Evolutionary conservation across 345 rosid species (phyloP), one percentile per base, ranked within the genome.

Genomic region (Gossypium rotundifolium): DNA sequence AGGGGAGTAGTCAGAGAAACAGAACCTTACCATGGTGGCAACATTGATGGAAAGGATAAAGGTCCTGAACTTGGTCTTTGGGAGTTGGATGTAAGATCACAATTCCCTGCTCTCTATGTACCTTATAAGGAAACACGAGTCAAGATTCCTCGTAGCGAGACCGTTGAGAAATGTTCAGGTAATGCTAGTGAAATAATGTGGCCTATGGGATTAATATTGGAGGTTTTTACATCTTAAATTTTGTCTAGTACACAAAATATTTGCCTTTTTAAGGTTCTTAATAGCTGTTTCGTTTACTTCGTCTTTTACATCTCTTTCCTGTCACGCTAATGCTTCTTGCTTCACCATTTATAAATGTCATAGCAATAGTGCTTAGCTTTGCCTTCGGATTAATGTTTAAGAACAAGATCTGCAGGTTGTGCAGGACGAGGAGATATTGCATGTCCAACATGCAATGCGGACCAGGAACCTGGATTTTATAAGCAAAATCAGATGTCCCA

Each of bases 151-250:
- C 79, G 73, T 78, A 88, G 97, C 71, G 98, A 93, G 79, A 77
- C 79, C 70, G 74, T 88, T 57, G 93, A 88, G 61, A 95, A 88
- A 84, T 95, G 99, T 81, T 16, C 90, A 48, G 91, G 99, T 91
- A 86, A 75, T 64, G 18, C 38, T 53, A 42, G 45, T 23, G 11
- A 74, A 42, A 40, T 40, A 16, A 18, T 40, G n/a, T 11, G 48
- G 75, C 53, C 67, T 53, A 38, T 44, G 48, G n/a, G 74, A 42
- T 13, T 44, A 40, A 11, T 27, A 52, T 51, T 12, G 57, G n/a
- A 11, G 12, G 60, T 59, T 33, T 14, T 63, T 38, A 38, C 11
- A n/a, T 7, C 4, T 49, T 25, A 45, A 55, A 62, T 25, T 29
- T 70, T 65, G 64, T 18, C 62, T 2, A 9, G 38, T 4, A 22